Base-by-base conservation (phyloP, 805 yeast species). In the Kodamaea sagamina region DNA sequence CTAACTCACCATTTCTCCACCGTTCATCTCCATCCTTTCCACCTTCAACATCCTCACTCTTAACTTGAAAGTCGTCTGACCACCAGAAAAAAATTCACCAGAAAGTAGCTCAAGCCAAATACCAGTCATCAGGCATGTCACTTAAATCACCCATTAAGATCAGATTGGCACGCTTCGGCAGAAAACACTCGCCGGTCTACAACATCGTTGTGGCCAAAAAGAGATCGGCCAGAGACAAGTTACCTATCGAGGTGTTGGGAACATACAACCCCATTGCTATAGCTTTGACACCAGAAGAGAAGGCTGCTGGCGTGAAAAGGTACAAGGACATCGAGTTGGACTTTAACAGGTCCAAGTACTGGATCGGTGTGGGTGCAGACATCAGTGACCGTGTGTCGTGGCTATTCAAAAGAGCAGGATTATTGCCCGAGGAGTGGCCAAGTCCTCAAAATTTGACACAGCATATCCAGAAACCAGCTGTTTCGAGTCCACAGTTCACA, bases 291-390 rank as follows among this genome's bases (percentile, higher is more conserved):
- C 78, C 82, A 16, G 77, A 72, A 48, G 88, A 86, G 56, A 69
- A 68, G 50, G 78, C 74, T 29, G 61, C 60, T 15, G 86, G 85
- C 8, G 68, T 70, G 29, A 67, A 75, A 48, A 86, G 90, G 9
- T 73, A 77, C 38, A 92, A 93, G 62, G 89, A 89, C 52, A 78
- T 92, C 31, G 77, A 82, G 52, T 69, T 93, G 27, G 98, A 93
- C 61, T 89, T 93, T 59, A 81, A 81, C 50, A 80, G 97, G 55
- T 81, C 96, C 4, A 89, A 89, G 63, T 93, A 93, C 66, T 93
- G 99, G 99, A 70, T 93, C 26, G 96, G 97, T 55, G 96, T 89
- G 13, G 99, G 99, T 9, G 98, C 98, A 1, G 95, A 87, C 61
- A 95, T 97, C 5, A 81, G 92, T 17, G 89, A 85, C 34, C 72